These are phyloP conservation scores for Kwoniella sp. DNA, from an alignment of 768 basidiomycete genomes.

Conservation along the genomic window DNA sequence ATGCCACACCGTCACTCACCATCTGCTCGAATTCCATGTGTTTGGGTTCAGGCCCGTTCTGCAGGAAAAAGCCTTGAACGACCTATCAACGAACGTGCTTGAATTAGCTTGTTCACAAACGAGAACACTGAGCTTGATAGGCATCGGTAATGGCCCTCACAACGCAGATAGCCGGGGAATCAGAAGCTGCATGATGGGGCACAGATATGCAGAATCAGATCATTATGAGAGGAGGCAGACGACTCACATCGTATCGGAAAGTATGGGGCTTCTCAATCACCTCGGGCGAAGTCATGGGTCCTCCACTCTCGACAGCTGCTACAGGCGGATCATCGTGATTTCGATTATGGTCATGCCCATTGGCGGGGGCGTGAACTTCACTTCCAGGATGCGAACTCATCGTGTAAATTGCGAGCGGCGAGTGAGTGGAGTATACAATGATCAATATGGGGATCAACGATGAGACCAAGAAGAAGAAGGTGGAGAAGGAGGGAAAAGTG, in stretches of 20 bases:
- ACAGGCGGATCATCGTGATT: constrained; percentile 38
- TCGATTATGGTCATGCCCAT: background rate
- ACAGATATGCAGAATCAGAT: no score
- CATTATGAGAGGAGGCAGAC: background rate
- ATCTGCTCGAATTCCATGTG: constrained; percentile 37
- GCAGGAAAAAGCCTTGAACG: constrained; percentile 40
- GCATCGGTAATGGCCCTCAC: no score
- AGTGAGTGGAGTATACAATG: constrained; percentile 4
- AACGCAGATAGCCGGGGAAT: no score
- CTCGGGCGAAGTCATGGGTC: constrained; percentile 27
- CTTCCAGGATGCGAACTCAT: no score
- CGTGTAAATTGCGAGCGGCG: background rate
- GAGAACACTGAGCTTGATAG: no score
- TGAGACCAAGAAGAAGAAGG: background rate
- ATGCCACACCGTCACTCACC: constrained; percentile 26
- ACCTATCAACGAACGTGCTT: constrained; percentile 24
- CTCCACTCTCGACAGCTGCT: constrained; percentile 38
- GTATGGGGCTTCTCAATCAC: constrained; percentile 26
- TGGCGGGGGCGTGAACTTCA: constrained; percentile 2
- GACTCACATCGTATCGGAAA: constrained; percentile 45
- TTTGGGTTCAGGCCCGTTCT: constrained; percentile 38
- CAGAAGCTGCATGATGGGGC: background rate
- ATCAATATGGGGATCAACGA: constrained; percentile 3
- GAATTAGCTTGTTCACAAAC: background rate
- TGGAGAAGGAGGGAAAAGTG: background rate